A percentile compares a stretch with the other conserved stretches of the same genome.
These are phyloP conservation scores for Pleurotus ostreatus DNA, from an alignment of 768 basidiomycete genomes.

Conservation along the genomic window DNA sequence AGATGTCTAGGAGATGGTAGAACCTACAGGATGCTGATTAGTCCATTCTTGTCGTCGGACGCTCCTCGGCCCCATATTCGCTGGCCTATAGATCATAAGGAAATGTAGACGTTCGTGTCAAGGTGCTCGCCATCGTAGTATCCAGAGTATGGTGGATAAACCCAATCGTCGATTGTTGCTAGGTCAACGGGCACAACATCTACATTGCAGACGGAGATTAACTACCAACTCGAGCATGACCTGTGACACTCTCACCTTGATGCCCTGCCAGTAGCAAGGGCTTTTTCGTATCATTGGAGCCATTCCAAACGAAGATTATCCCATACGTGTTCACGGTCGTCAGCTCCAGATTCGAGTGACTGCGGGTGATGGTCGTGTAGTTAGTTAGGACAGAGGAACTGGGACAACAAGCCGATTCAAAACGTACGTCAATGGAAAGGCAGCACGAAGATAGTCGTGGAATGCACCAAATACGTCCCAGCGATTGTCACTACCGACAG, in stretches of 20 bases:
- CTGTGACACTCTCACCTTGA: conserved; percentile 39
- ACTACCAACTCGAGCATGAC: not conserved
- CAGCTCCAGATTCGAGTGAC: conserved; percentile 52
- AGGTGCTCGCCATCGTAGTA: conserved; percentile 45
- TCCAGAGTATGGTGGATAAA: conserved; percentile 60
- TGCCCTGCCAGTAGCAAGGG: conserved; percentile 66
- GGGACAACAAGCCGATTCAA: conserved; percentile 9
- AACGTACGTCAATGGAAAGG: conserved; percentile 63
- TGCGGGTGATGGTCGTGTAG: conserved; percentile 17
- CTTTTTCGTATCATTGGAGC: conserved; percentile 56
- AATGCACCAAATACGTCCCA: conserved; percentile 53
- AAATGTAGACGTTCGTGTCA: not conserved
- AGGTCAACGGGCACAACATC: conserved; percentile 70
- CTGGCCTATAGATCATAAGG: not conserved
- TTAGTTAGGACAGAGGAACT: not conserved
- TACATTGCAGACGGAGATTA: conserved; percentile 15
- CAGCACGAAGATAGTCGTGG: conserved; percentile 47
- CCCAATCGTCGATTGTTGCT: conserved; percentile 55
- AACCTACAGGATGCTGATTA: conserved; percentile 60
- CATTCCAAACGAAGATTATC: conserved; percentile 70
- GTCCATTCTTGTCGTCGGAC: conserved; percentile 71
- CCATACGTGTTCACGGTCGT: conserved; percentile 77
- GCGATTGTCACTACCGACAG: conserved; percentile 43
- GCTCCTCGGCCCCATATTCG: conserved; percentile 71
- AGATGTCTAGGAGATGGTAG: not conserved